Conservation (phyloP, 2,329 filamentous ascomycete genomes). For the Trichoderma hamatum region DNA sequence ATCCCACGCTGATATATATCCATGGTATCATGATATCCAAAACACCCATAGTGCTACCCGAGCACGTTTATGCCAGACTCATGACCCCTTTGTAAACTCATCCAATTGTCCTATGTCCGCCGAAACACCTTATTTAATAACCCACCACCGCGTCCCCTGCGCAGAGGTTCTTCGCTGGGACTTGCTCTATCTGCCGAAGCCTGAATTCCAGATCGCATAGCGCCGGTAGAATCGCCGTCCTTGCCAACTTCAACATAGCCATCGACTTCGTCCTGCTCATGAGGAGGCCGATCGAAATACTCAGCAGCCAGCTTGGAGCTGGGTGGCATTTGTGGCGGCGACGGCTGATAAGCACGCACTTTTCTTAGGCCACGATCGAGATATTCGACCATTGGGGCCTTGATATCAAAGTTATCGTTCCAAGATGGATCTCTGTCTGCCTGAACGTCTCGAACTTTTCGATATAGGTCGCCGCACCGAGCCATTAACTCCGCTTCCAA, state of each 20-base stretch:
- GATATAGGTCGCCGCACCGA: constrained; percentile 50
- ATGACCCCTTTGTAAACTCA: not conserved
- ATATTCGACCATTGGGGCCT: constrained; percentile 53
- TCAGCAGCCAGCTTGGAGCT: constrained; percentile 40
- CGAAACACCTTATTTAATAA: constrained; percentile 45
- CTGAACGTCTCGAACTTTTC: constrained; percentile 47
- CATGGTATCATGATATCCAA: constrained; percentile 12
- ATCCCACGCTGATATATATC: constrained; percentile 8
- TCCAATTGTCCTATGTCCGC: constrained; percentile 30
- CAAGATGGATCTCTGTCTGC: constrained; percentile 30
- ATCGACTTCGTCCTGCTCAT: constrained; percentile 37
- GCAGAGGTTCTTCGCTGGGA: constrained; percentile 27
- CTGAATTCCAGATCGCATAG: not conserved
- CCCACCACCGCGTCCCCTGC: constrained; percentile 37
- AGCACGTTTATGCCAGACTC: constrained; percentile 12
- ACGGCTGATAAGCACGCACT: constrained; percentile 41
- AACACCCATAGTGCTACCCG: constrained; percentile 11
- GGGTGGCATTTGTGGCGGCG: constrained; percentile 31
- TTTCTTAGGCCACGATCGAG: constrained; percentile 52
- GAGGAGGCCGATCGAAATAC: constrained; percentile 35
- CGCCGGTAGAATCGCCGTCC: constrained; percentile 30
- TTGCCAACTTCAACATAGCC: constrained; percentile 43
- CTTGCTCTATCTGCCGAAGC: not conserved
- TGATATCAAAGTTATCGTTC: constrained; percentile 47
- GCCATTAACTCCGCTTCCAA: constrained; percentile 54